Evolutionary conservation across 352 stramenopile genomes (phyloP).

Genomic region (Pythium utonaiense): DNA sequence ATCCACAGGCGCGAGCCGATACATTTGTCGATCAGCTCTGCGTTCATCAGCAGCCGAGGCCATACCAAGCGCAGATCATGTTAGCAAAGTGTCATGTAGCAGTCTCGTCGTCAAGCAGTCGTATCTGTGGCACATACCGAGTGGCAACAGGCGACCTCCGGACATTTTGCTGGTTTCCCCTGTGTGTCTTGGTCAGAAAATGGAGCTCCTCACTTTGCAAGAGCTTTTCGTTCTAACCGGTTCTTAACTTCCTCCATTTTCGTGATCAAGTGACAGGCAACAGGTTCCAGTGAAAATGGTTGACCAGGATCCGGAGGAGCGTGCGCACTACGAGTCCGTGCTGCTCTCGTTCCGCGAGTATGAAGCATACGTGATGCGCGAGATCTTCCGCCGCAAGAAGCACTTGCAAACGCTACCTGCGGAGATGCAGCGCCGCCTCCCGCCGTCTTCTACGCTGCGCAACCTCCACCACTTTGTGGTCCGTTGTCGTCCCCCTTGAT

Average conservation of each 20-base stretch:
- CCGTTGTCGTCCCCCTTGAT: neutral
- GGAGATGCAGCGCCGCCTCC: constrained; percentile 73
- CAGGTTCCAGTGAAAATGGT: constrained; percentile 14
- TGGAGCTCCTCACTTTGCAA: neutral
- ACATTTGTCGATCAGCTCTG: constrained; percentile 99
- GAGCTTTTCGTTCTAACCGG: constrained; percentile 2
- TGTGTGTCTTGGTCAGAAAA: constrained; percentile 2
- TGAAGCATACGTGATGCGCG: constrained; percentile 75
- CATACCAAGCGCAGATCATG: neutral
- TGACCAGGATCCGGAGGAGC: constrained; percentile 59
- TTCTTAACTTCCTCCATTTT: constrained; percentile 16
- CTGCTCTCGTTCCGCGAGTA: constrained; percentile 86
- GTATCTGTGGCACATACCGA: constrained; percentile 60
- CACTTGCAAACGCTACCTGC: constrained; percentile 67
- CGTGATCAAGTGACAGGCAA: neutral
- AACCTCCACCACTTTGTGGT: constrained; percentile 79
- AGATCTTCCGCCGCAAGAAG: constrained; percentile 82
- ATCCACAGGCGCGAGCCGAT: constrained; percentile 99
- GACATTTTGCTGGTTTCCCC: constrained; percentile 44
- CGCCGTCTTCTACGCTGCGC: constrained; percentile 62
- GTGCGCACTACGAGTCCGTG: constrained; percentile 81
- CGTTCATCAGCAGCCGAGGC: neutral
- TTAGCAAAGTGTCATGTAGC: too few relatives aligned
- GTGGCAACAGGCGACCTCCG: constrained; percentile 70
- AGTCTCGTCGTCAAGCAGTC: too few relatives aligned